Base-by-base conservation (phyloP, 208 protist species). In the Acanthamoeba lenticulata region DNA sequence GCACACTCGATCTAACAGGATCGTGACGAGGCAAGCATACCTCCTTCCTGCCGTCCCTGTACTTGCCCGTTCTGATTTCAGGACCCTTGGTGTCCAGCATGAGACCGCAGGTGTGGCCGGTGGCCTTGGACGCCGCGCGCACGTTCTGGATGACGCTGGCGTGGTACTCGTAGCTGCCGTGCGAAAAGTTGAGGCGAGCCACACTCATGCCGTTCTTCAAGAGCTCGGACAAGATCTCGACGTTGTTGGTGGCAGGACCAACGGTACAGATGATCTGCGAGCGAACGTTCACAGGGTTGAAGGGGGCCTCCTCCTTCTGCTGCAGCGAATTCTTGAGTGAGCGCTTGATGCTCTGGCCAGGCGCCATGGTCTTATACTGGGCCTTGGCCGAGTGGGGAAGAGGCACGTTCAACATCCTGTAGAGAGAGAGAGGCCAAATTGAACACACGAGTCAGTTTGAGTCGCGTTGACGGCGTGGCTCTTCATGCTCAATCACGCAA, bases 101-200 rank as follows among this genome's bases (percentile, higher is more conserved):
- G 86, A 99, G 98, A 77, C 97, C 98, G 94, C 99, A 97, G 90
- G 98, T 97, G 45, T 97, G 91, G 52, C 97, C 96, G 83, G 98
- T 97, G n/a, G 97, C 97, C 24, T 72, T n/a, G n/a, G 90, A 72
- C 5, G 94, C 94, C 90, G 97, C 86, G 86, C 99, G 98, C 67
- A 99, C 96, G 95, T 99, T 99, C 94, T 98, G 97, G 94, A 99
- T 99, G 13, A 98, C 99, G 57, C 92, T 94, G 72, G 96, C 97
- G 96, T 99, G 99, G 96, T 98, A 99, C 97, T 96, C 98, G 94
- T 99, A 97, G 49, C 96, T 97, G 62, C 99, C 99, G 95, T 99
- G 99, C 49, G 98, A 99, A 95, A 99, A 99, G 97, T 99, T 99
- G 96, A 99, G 98, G 90, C 99, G 97, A 27, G 98, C 98, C 34